Conservation (phyloP, 192 early-diverging fungal species). For the Funneliformis geosporum region DNA sequence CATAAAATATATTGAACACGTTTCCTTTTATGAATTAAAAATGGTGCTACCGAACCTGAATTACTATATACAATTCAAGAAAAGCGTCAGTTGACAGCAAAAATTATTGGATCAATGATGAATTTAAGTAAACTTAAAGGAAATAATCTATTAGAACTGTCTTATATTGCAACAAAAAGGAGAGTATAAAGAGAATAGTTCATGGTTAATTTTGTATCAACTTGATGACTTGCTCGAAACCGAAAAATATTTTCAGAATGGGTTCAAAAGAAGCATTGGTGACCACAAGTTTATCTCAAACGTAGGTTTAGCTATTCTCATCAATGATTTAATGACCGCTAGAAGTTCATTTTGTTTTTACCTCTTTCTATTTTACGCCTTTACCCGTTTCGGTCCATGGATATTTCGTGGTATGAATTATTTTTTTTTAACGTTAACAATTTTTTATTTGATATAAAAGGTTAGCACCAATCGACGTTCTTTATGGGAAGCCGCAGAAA, state of each 20-base stretch:
- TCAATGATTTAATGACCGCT: not conserved
- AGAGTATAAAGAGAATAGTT: not conserved
- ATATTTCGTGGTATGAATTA: not conserved
- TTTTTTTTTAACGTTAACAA: not conserved
- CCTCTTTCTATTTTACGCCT: not conserved
- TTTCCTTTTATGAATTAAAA: conserved; percentile 39
- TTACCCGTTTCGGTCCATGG: not conserved
- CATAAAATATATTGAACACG: conserved; percentile 38
- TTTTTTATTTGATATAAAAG: not conserved
- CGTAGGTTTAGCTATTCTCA: not conserved
- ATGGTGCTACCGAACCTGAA: not conserved
- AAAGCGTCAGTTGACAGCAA: conserved; percentile 3
- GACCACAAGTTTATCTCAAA: not conserved
- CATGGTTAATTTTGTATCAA: not conserved
- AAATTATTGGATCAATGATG: not conserved
- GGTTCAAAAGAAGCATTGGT: not conserved
- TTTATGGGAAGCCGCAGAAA: not conserved
- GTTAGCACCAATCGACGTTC: not conserved
- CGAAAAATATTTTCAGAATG: not conserved
- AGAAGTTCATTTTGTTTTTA: not conserved
- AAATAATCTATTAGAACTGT: not conserved
- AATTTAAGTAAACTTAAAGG: not conserved
- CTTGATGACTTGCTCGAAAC: conserved; percentile 30
- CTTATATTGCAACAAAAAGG: conserved; percentile 5
- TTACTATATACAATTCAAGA: conserved; percentile 34